These are phyloP conservation scores for Lanmaoa rubissima DNA, from an alignment of 768 basidiomycete species.

Conservation along the genomic window DNA sequence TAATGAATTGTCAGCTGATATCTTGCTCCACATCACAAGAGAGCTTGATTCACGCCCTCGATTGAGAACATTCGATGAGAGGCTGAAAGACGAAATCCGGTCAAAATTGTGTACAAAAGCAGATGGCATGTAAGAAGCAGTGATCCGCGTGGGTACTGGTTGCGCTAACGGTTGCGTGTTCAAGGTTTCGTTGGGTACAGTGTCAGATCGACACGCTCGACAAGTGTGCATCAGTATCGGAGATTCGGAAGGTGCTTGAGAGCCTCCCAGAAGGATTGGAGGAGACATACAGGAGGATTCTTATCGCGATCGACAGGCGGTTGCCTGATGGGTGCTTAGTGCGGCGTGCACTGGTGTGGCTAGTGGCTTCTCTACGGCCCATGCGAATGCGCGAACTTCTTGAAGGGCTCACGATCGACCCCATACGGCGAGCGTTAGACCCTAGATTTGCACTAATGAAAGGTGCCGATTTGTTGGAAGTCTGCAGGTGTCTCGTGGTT, in stretches of 20 bases:
- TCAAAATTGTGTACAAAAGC: slow-evolving; percentile 1
- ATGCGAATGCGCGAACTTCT: slow-evolving; percentile 1
- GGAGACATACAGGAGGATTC: slow-evolving; percentile 20
- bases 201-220: no score
- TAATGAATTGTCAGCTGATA: slow-evolving; percentile 4
- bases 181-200: no score
- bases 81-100: slow-evolving; percentile 5
- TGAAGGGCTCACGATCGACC: slow-evolving; percentile 5
- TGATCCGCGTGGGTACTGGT: neutral
- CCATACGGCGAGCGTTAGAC: neutral
- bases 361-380: slow-evolving; percentile 3
- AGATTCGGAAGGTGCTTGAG: neutral
- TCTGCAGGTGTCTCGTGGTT: slow-evolving; percentile 4
- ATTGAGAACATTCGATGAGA: neutral
- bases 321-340: neutral
- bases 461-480: neutral
- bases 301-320: neutral
- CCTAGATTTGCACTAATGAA: neutral
- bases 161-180: no score
- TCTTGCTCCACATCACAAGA: slow-evolving; percentile 1
- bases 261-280: slow-evolving; percentile 2
- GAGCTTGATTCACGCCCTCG: slow-evolving; percentile 3
- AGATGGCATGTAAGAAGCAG: slow-evolving; percentile 16
- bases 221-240: neutral
- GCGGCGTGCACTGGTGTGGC: slow-evolving; percentile 4